Evolutionary conservation across 2,329 filamentous ascomycete species (phyloP), one percentile per base, ranked within the genome.

Genomic region (Ascochyta clinopodiicola): DNA sequence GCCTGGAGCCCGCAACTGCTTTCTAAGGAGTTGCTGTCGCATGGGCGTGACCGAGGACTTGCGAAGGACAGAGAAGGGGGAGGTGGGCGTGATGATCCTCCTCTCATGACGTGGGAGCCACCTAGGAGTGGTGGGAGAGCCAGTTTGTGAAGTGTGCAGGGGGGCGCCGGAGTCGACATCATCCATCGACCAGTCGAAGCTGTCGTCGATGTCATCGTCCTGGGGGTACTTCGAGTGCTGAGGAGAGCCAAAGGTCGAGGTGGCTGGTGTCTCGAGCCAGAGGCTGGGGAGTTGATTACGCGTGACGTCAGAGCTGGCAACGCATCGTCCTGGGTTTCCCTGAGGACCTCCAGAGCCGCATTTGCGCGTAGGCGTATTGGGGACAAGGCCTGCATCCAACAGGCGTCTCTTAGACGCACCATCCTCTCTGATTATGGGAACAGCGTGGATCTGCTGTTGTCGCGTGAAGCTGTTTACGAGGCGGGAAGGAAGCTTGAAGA

Each of bases 351-450:
- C 39, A 24, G 42, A 3, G 21, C 19, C 27, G 34, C n/a, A 17
- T 32, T 17, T 19, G 48, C 51, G 59, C 19, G 57, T 62, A 1
- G 59, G 60, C 19, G 62, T 57, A n/a, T 38, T 22, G 9, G 53
- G 58, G 32, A 34, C 51, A n/a, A 55, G 44, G 9, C 67, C 67
- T 6, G 60, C 64, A 34, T 71, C 68, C 29, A 73, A 31, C 25
- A 73, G 60, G 39, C 70, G 68, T 60, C 66, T 68, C 64, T 74
- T 73, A 37, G 57, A 62, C 22, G 68, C 61, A 31, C 67, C 69
- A 27, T 68, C 60, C 6, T 50, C 46, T 45, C 61, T 59, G 19
- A 58, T 19, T 24, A 70, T 36, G 1, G 66, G 60, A 6, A 68
- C 55, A 12, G 63, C 66, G 32, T 56, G 45, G 36, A 73, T 66